Evolutionary conservation across 129 eudicot species (phyloP), one percentile per base, ranked within the genome.

Genomic region (Erigeron canadensis): DNA sequence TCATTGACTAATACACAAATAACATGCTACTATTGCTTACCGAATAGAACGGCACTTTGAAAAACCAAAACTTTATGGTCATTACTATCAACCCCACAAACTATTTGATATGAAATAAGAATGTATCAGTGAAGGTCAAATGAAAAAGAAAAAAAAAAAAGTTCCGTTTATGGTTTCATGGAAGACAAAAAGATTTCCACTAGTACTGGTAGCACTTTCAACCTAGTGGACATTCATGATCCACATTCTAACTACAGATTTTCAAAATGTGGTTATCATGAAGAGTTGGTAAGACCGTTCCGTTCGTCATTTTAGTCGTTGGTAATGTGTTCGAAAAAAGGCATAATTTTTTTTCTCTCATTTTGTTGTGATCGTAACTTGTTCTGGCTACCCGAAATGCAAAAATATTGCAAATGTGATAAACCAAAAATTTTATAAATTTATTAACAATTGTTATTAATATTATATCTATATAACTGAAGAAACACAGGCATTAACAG

Each of bases 211-310:
- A 45, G 13, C 50, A 45, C 50, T 45, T 45, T 45, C 3, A 45
- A 45, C 50, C 50, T 65, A 44, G 71, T 65, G 56, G 56, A 65
- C 71, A 65, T 58, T 66, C 18, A 22, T 66, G 22, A 66, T 66
- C 42, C 57, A 46, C 43, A 15, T 66, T 66, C 71, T 66, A 66
- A 66, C 55, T 66, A 8, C 5, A 18, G 57, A 43, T 19, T 45
- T 66, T 19, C 44, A 23, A 66, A 17, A 22, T 66, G 58, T 46
- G 71, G 22, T 45, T 21, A 66, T 13, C 9, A 66, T 16, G 3
- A 66, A 12, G 34, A 28, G 34, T 28, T 28, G 34, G 34, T 0
- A 28, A 28, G 34, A 28, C 34, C 41, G 1, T 16, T 47, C n/a
- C n/a, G 13, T 46, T 46, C 51, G 4, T 46, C n/a, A 9, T 9